A percentile compares a stretch with the other conserved stretches of the same genome.
Conservation (phyloP, 306 rosid species). For the Pyrus bretschneideri region DNA sequence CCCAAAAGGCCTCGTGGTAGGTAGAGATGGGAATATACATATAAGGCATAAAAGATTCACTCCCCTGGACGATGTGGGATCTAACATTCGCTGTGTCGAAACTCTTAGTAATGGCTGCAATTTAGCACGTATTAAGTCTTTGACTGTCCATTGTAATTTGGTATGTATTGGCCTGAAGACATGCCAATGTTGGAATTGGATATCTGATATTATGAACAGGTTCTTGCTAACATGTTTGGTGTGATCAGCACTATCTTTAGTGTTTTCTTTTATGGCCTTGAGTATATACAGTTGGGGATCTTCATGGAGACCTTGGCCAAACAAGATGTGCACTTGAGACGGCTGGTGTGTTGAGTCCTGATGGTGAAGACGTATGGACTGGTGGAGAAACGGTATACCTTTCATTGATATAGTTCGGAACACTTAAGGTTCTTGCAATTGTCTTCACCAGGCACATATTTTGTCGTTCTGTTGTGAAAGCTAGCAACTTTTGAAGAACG, state of each 20-base stretch:
- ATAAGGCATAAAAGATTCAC: too few species aligned
- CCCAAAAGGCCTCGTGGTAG: too few species aligned
- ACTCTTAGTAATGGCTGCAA: neutral
- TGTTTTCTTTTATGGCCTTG: neutral
- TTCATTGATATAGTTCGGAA: neutral
- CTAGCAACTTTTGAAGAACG: neutral
- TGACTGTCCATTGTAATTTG: neutral
- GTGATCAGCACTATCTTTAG: neutral
- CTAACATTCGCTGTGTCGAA: neutral
- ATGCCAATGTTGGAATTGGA: neutral
- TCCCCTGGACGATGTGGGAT: too few species aligned
- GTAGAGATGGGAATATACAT: too few species aligned
- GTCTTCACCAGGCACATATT: neutral
- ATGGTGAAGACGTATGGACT: slow-evolving; percentile 68
- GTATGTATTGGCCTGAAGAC: neutral
- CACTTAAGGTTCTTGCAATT: neutral
- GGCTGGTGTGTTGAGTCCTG: slow-evolving; percentile 85
- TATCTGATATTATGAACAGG: neutral
- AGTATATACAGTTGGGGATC: slow-evolving; percentile 66
- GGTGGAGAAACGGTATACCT: slow-evolving; percentile 78
- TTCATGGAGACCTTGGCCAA: slow-evolving; percentile 89
- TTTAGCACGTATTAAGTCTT: neutral
- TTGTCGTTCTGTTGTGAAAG: neutral
- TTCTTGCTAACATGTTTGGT: neutral
- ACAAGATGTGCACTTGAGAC: slow-evolving; percentile 80